phyloP scores from a whole-genome alignment of 1,139 yeast genomes.

The Zygoascus hellenicus region DNA sequence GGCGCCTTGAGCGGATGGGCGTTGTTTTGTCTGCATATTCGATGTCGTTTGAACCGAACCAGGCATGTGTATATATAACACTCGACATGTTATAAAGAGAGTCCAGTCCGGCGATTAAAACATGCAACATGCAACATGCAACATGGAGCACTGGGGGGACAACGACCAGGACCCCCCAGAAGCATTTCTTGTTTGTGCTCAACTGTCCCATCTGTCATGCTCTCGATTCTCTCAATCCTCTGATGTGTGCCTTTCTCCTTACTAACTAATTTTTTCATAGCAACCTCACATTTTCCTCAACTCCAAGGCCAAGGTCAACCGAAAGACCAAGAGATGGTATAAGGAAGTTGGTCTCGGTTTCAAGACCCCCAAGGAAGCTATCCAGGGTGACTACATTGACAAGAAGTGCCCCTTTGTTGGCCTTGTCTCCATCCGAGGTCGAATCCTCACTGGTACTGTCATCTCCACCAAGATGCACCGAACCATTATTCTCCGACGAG shows the following conservation, averaged over 20 bases:
- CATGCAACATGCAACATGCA: no score
- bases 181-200: background rate
- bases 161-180: no score
- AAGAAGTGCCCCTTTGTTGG: slow-evolving; percentile 99
- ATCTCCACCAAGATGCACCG: slow-evolving; percentile 99
- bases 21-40: background rate
- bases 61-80: no score
- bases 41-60: no score
- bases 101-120: no score
- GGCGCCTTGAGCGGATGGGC: background rate
- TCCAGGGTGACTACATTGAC: slow-evolving; percentile 98
- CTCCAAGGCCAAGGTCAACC: slow-evolving; percentile 99
- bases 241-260: background rate
- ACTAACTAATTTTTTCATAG: slow-evolving; percentile 44
- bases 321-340: slow-evolving; percentile 99
- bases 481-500: slow-evolving; percentile 99
- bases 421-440: slow-evolving; percentile 97
- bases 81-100: no score
- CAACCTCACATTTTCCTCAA: slow-evolving; percentile 99
- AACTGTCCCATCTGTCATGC: no score
- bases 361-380: slow-evolving; percentile 99
- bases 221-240: background rate
- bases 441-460: slow-evolving; percentile 92
- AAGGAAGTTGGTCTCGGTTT: slow-evolving; percentile 99
- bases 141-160: no score